These are phyloP conservation scores for Avena insularis DNA, from an alignment of 176 grass and related monocot species.

Conservation along the genomic window DNA sequence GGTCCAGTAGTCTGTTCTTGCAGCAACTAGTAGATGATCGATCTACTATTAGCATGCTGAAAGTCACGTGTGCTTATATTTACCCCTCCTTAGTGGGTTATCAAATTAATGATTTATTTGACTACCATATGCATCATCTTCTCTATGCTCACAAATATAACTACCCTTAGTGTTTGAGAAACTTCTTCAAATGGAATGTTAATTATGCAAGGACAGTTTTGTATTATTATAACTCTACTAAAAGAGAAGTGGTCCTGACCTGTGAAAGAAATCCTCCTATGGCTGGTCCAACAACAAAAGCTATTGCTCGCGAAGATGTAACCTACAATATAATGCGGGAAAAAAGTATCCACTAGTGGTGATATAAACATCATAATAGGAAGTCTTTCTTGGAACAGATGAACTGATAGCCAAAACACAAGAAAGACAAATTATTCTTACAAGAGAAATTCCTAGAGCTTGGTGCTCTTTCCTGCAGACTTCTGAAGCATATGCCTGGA, in stretches of 20 bases:
- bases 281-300: constrained; percentile 35
- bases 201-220: not conserved
- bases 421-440: constrained; percentile 31
- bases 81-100: not conserved
- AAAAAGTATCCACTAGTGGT: not conserved
- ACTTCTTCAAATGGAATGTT: not conserved
- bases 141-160: not conserved
- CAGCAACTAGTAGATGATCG: not conserved
- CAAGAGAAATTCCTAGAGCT: constrained; percentile 31
- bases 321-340: constrained; percentile 44
- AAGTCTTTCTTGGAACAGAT: not conserved
- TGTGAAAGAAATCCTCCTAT: constrained; percentile 64
- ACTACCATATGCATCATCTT: not conserved
- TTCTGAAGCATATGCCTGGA: constrained; percentile 38
- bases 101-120: not conserved
- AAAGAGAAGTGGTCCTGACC: constrained; percentile 32
- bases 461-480: too few relatives aligned
- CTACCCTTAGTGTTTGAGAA: not conserved
- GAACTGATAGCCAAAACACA: not conserved
- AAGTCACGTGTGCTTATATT: not conserved
- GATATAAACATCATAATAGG: not conserved
- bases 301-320: constrained; percentile 57
- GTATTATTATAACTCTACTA: not conserved
- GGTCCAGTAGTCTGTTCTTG: not conserved
- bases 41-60: not conserved